phyloP scores from a whole-genome alignment of 352 stramenopile genomes.

The Phytophthora lateralis region DNA sequence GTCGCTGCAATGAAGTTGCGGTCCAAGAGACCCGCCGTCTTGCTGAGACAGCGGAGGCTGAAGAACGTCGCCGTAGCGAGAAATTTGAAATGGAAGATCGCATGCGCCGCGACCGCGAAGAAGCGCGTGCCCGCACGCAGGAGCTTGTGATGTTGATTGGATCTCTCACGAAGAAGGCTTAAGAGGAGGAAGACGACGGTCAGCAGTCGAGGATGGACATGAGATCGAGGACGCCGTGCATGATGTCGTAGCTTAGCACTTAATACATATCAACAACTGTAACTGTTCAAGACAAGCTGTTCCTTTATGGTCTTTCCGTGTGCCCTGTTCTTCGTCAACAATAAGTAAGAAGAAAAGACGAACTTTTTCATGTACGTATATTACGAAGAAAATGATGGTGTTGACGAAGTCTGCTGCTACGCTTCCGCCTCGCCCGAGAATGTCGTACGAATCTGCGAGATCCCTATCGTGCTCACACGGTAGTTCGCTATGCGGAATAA shows the following conservation, averaged over 20 bases:
- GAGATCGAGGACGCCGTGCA: neutral
- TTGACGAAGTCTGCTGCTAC: too few species aligned
- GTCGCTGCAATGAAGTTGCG: neutral
- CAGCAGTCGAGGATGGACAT: too few species aligned
- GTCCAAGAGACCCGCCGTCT: neutral
- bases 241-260: neutral
- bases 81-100: neutral
- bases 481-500: constrained; percentile 9
- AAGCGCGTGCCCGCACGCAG: neutral
- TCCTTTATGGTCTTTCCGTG: too few species aligned
- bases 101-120: neutral
- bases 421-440: neutral
- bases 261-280: too few species aligned
- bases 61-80: constrained; percentile 1
- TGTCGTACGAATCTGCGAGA: constrained; percentile 3
- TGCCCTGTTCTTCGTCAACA: too few species aligned
- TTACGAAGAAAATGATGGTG: neutral
- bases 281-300: too few species aligned
- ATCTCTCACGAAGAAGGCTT: neutral
- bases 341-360: too few species aligned
- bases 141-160: neutral
- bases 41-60: constrained; percentile 1
- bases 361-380: too few species aligned
- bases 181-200: neutral
- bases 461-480: constrained; percentile 10